Evolutionary conservation across 1,284 basidiomycete species (phyloP).

Genomic region (Porodaedalea pini): DNA sequence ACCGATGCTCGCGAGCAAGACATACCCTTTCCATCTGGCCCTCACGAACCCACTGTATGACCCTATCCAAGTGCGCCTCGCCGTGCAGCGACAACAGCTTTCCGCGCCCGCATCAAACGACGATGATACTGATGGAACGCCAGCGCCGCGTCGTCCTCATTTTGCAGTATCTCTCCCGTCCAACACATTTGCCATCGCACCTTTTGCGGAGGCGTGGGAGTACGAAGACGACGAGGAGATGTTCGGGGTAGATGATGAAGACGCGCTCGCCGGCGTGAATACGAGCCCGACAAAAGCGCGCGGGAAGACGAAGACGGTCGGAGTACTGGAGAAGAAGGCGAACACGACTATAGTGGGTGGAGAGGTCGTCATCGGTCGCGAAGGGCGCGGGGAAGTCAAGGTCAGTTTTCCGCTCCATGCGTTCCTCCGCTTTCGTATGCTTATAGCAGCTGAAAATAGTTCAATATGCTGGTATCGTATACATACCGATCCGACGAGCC

Average conservation of each 20-base stretch:
- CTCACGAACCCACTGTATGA: constrained; percentile 94
- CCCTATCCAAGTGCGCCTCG: constrained; percentile 83
- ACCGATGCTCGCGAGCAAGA: constrained; percentile 64
- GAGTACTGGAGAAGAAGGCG: constrained; percentile 79
- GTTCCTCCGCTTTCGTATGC: neutral
- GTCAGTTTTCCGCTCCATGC: too few relatives aligned
- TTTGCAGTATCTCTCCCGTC: constrained; percentile 78
- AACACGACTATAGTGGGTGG: constrained; percentile 85
- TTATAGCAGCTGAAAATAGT: constrained; percentile 43
- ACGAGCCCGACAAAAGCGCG: constrained; percentile 36
- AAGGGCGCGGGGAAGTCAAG: constrained; percentile 70
- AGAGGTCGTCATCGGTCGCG: constrained; percentile 75
- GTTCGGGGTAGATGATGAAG: constrained; percentile 71
- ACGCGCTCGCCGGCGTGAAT: constrained; percentile 38
- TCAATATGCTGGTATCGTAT: constrained; percentile 89
- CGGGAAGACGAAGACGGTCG: constrained; percentile 62
- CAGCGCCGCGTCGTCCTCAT: constrained; percentile 57
- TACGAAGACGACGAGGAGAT: constrained; percentile 90
- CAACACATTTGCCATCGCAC: constrained; percentile 74
- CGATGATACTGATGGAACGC: neutral
- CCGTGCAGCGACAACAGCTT: constrained; percentile 49
- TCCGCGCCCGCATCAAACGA: constrained; percentile 33
- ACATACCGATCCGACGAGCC: constrained; percentile 89
- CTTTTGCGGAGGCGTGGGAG: constrained; percentile 93
- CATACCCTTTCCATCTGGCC: constrained; percentile 84